Conservation (phyloP, 768 basidiomycete species). For the Boletus sp. region DNA sequence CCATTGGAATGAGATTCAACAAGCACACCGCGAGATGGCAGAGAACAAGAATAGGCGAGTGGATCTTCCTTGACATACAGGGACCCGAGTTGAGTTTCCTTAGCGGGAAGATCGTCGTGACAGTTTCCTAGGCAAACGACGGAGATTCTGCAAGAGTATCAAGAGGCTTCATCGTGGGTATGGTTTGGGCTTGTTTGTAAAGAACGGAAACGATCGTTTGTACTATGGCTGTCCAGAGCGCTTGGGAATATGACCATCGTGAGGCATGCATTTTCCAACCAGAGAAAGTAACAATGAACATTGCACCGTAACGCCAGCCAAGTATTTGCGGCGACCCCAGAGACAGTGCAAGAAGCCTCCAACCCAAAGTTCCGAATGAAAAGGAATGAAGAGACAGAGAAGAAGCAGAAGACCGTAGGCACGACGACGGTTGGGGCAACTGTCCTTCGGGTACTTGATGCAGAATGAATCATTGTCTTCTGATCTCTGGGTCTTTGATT, state of each 20-base stretch:
- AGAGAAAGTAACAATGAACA: neutral
- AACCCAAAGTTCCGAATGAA: neutral
- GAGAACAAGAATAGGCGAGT: slow-evolving; percentile 56
- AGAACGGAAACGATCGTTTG: neutral
- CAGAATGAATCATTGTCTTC: neutral
- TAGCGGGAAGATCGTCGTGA: slow-evolving; percentile 35
- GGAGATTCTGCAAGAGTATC: slow-evolving; percentile 10
- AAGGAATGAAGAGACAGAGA: neutral
- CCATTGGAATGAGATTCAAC: slow-evolving; percentile 74
- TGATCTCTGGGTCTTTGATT: neutral
- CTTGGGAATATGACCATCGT: neutral
- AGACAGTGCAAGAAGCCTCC: neutral
- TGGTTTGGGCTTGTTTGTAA: slow-evolving; percentile 8
- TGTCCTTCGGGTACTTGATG: neutral
- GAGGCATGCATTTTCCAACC: neutral
- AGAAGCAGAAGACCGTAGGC: slow-evolving; percentile 5
- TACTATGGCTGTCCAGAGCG: neutral
- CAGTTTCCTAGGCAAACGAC: slow-evolving; percentile 19
- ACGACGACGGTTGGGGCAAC: slow-evolving; percentile 6
- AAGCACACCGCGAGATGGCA: slow-evolving; percentile 84
- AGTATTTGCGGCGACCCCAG: neutral
- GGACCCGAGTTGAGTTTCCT: neutral
- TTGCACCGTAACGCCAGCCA: neutral
- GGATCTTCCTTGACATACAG: neutral
- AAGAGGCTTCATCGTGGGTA: slow-evolving; percentile 1